Evolutionary conservation across 2,329 filamentous ascomycete species (phyloP).

Genomic region (Hirsutella rhossiliensis): DNA sequence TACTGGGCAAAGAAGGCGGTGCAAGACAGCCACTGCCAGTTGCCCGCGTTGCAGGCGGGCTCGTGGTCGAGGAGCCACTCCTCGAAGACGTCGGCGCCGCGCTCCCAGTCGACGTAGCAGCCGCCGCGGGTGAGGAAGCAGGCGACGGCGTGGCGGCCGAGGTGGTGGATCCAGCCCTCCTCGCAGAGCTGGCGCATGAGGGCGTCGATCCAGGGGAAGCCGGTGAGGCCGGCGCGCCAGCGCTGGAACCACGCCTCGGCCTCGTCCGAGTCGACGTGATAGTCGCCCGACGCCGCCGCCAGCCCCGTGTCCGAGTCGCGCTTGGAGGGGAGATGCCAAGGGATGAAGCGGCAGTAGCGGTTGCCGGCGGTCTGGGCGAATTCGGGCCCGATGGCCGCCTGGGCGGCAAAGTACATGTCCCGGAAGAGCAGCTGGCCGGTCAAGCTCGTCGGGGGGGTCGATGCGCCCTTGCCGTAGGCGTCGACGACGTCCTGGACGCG

Average conservation of each 20-base stretch:
- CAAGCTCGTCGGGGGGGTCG: slow-evolving; percentile 54
- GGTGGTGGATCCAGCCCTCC: slow-evolving; percentile 73
- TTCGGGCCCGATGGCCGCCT: slow-evolving; percentile 51
- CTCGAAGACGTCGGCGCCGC: slow-evolving; percentile 67
- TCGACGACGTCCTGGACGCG: slow-evolving; percentile 50
- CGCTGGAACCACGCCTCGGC: slow-evolving; percentile 56
- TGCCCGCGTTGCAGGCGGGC: slow-evolving; percentile 59
- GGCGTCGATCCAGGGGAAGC: slow-evolving; percentile 72
- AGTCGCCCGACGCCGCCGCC: slow-evolving; percentile 45
- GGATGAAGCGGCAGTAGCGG: slow-evolving; percentile 57
- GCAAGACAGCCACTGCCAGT: slow-evolving; percentile 70
- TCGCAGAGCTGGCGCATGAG: slow-evolving; percentile 61
- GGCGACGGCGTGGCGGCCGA: slow-evolving; percentile 65
- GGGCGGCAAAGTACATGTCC: slow-evolving; percentile 75
- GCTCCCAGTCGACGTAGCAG: slow-evolving; percentile 69
- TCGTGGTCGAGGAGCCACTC: slow-evolving; percentile 68
- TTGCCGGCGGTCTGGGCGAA: slow-evolving; percentile 59
- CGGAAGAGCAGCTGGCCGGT: slow-evolving; percentile 64
- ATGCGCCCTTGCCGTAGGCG: slow-evolving; percentile 41
- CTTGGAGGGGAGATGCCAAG: slow-evolving; percentile 63
- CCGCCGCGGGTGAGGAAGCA: slow-evolving; percentile 73
- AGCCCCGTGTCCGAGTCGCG: slow-evolving; percentile 29
- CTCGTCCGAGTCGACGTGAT: slow-evolving; percentile 49
- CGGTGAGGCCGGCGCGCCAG: slow-evolving; percentile 58
- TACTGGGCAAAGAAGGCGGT: slow-evolving; percentile 65